Conservation (phyloP, 2,329 filamentous ascomycete genomes). For the Xylaria sp. region DNA sequence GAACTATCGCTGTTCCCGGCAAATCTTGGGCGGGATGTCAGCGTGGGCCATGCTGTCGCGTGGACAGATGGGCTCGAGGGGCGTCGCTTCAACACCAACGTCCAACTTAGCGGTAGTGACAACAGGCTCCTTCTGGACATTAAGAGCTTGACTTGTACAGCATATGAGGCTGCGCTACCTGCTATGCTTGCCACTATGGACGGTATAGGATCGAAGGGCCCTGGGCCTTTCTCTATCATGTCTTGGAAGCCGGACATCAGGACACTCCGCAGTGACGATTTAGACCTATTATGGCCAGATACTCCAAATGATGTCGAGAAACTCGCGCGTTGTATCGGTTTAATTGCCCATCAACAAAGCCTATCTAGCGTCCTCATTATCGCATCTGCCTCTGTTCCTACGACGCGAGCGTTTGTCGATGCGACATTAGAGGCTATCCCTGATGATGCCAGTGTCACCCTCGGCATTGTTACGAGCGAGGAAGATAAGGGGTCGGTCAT, state of each 20-base stretch:
- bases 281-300: neutral
- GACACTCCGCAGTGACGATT: slow-evolving; percentile 2
- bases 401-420: neutral
- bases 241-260: slow-evolving; percentile 21
- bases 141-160: slow-evolving; percentile 17
- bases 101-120: slow-evolving; percentile 8
- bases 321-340: neutral
- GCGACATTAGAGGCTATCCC: neutral
- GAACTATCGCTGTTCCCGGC: slow-evolving; percentile 16
- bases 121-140: slow-evolving; percentile 18
- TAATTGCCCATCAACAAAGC: slow-evolving; percentile 15
- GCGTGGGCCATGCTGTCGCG: slow-evolving; percentile 26
- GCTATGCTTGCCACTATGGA: neutral
- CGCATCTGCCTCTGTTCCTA: neutral
- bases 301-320: neutral
- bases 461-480: neutral
- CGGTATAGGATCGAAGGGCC: neutral
- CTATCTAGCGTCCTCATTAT: slow-evolving; percentile 18
- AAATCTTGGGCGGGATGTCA: neutral
- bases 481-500: neutral
- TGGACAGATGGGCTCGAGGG: slow-evolving; percentile 29
- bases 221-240: slow-evolving; percentile 14
- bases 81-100: slow-evolving; percentile 26
- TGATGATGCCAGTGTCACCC: neutral
- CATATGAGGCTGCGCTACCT: slow-evolving; percentile 25